These are phyloP conservation scores for Mycena leptocephala DNA, from an alignment of 768 basidiomycete species.

Conservation along the genomic window DNA sequence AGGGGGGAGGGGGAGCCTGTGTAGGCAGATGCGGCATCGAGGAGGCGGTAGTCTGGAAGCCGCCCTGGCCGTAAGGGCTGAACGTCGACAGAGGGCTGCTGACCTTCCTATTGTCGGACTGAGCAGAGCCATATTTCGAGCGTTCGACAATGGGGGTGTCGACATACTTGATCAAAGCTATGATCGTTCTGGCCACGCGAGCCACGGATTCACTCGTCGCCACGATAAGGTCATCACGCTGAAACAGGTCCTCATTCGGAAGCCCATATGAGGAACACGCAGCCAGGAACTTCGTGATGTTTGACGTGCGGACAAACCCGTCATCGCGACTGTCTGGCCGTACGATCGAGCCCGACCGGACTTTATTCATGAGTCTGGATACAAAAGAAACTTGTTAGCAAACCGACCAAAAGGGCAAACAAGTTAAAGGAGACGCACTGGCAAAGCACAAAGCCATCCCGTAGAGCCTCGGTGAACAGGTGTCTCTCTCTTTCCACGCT, in stretches of 20 bases:
- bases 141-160: constrained; percentile 66
- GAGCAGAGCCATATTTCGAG: constrained; percentile 63
- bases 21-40: constrained; percentile 74
- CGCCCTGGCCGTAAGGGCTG: constrained; percentile 57
- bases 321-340: constrained; percentile 79
- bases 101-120: constrained; percentile 48
- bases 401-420: constrained; percentile 36
- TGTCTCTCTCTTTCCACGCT: constrained; percentile 80
- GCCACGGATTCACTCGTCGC: constrained; percentile 73
- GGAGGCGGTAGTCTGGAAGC: constrained; percentile 63
- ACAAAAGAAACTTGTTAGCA: constrained; percentile 26
- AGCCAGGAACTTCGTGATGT: constrained; percentile 85
- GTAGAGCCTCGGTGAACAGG: constrained; percentile 81
- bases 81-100: constrained; percentile 35
- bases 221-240: constrained; percentile 78
- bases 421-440: constrained; percentile 72
- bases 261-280: constrained; percentile 81
- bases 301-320: constrained; percentile 76
- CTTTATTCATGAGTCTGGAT: constrained; percentile 84
- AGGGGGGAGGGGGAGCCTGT: constrained; percentile 51
- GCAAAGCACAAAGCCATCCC: constrained; percentile 92
- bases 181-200: constrained; percentile 83
- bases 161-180: constrained; percentile 75
- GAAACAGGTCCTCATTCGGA: constrained; percentile 75
- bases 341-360: constrained; percentile 72